These are phyloP conservation scores for Alternaria triticimaculans DNA, from an alignment of 2,329 filamentous ascomycete species.

Conservation along the genomic window DNA sequence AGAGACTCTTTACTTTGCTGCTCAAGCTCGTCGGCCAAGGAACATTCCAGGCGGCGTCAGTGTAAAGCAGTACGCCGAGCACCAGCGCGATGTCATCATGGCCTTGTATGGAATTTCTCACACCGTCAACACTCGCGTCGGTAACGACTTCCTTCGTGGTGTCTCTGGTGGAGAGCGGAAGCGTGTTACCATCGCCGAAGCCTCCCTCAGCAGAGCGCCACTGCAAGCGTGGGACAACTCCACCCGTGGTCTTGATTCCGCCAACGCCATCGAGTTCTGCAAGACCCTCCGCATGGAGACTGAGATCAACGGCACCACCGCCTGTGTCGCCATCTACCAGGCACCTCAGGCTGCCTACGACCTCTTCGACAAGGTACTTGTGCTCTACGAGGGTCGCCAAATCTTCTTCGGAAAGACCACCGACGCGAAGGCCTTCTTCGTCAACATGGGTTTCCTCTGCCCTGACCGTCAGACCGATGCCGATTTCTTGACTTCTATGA, in stretches of 20 bases:
- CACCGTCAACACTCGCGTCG: slow-evolving; percentile 74
- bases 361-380: slow-evolving; percentile 71
- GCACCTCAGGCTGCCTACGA: slow-evolving; percentile 73
- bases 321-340: slow-evolving; percentile 77
- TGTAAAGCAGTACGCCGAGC: slow-evolving; percentile 63
- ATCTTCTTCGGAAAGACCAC: slow-evolving; percentile 73
- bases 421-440: slow-evolving; percentile 72
- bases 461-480: slow-evolving; percentile 74
- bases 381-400: slow-evolving; percentile 72
- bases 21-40: slow-evolving; percentile 70
- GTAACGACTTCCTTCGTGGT: slow-evolving; percentile 77
- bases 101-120: slow-evolving; percentile 77
- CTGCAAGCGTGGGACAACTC: slow-evolving; percentile 81
- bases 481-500: slow-evolving; percentile 81
- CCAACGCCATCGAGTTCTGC: slow-evolving; percentile 78
- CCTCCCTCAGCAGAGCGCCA: slow-evolving; percentile 68
- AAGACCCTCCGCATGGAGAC: slow-evolving; percentile 72
- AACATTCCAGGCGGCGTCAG: slow-evolving; percentile 65
- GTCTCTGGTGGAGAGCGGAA: slow-evolving; percentile 80
- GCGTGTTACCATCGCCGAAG: slow-evolving; percentile 82
- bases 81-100: slow-evolving; percentile 63
- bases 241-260: slow-evolving; percentile 75
- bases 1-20: slow-evolving; percentile 80
- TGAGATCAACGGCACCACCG: slow-evolving; percentile 70
- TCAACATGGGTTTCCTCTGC: slow-evolving; percentile 74